These are phyloP conservation scores for Pichia gijzeniarum DNA, from an alignment of 805 yeast species.

Conservation along the genomic window DNA sequence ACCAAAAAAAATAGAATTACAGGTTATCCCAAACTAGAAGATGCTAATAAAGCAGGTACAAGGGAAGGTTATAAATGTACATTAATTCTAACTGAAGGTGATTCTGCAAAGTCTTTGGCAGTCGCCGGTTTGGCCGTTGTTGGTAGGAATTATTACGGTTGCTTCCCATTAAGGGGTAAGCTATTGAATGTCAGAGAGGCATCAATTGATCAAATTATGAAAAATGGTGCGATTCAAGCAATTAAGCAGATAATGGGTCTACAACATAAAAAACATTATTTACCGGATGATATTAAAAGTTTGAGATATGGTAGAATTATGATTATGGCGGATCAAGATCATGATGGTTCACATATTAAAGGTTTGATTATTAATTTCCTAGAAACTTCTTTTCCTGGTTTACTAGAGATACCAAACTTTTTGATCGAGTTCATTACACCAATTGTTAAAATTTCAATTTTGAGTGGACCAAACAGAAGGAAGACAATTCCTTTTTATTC, in stretches of 20 bases:
- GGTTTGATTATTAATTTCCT: conserved; percentile 90
- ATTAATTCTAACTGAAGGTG: conserved; percentile 91
- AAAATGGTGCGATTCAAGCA: conserved; percentile 92
- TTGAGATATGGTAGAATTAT: conserved; percentile 92
- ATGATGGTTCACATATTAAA: conserved; percentile 96
- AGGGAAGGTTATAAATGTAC: conserved; percentile 89
- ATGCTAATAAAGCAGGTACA: conserved; percentile 96
- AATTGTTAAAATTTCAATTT: conserved; percentile 81
- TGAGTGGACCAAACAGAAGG: conserved; percentile 48
- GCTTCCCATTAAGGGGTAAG: conserved; percentile 94
- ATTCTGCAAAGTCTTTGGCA: conserved; percentile 88
- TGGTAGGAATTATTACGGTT: conserved; percentile 92
- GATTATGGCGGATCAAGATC: conserved; percentile 99
- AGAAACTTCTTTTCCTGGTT: conserved; percentile 91
- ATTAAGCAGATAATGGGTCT: conserved; percentile 92
- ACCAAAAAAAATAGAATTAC: conserved; percentile 76
- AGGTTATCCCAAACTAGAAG: conserved; percentile 83
- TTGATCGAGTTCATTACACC: conserved; percentile 94
- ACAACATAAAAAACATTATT: conserved; percentile 82
- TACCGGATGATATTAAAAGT: conserved; percentile 51
- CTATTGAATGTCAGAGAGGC: conserved; percentile 95
- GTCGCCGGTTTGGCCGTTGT: conserved; percentile 91
- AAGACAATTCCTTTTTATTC: conserved; percentile 72
- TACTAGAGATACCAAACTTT: conserved; percentile 85
- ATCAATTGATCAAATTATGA: conserved; percentile 87